Evolutionary conservation across 352 stramenopile genomes (phyloP).

Genomic region (Phytophthora lateralis): DNA sequence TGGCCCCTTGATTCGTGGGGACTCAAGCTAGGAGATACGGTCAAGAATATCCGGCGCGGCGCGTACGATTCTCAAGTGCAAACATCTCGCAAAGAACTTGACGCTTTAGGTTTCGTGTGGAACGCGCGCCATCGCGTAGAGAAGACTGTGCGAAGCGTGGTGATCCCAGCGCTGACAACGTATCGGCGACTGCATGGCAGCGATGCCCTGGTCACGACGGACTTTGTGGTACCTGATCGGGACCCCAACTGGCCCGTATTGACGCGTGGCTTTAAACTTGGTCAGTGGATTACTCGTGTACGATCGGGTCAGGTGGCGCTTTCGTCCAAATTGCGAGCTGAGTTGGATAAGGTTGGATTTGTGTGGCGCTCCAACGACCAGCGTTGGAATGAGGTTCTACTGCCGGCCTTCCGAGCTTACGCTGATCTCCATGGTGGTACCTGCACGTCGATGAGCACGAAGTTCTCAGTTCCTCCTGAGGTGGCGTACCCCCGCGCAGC

Average conservation of each 20-base stretch:
- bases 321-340: constrained; percentile 39
- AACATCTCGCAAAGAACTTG: constrained; percentile 67
- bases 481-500: constrained; percentile 56
- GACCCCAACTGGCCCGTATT: constrained; percentile 56
- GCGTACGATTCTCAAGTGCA: constrained; percentile 86
- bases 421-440: constrained; percentile 52
- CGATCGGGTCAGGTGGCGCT: constrained; percentile 54
- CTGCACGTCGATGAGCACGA: constrained; percentile 75
- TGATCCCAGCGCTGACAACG: constrained; percentile 62
- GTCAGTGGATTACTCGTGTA: constrained; percentile 75
- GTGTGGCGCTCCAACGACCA: constrained; percentile 78
- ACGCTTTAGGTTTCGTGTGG: constrained; percentile 94
- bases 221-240: constrained; percentile 75
- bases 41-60: constrained; percentile 91
- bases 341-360: constrained; percentile 71
- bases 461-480: constrained; percentile 69
- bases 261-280: constrained; percentile 65
- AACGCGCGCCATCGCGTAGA: constrained; percentile 71
- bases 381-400: constrained; percentile 64
- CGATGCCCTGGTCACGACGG: constrained; percentile 56
- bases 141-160: constrained; percentile 53
- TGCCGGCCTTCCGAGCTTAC: constrained; percentile 73
- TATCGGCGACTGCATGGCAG: constrained; percentile 54
- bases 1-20: constrained; percentile 89
- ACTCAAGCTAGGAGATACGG: constrained; percentile 87